Conservation (phyloP, 257 asterid species). For the Solanum dulcamara region DNA sequence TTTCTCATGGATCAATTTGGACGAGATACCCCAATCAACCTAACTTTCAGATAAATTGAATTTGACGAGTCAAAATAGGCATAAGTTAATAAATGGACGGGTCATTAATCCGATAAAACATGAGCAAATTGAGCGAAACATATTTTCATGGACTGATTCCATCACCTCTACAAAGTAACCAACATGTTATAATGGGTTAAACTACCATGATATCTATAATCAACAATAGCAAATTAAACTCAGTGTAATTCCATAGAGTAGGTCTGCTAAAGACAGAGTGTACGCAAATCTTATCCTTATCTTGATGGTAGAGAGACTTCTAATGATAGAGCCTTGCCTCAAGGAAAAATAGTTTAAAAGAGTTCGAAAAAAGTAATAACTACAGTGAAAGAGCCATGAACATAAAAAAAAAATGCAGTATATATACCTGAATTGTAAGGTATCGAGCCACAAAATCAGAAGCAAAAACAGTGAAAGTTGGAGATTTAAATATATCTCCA, state of each 20-base stretch:
- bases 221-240: not conserved
- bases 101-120: not conserved
- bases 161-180: not conserved
- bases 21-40: not conserved
- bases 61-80: not conserved
- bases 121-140: not conserved
- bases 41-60: not conserved
- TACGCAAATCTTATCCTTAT: not conserved
- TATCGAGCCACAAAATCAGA: conserved; percentile 28
- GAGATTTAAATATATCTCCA: conserved; percentile 29
- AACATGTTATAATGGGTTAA: not conserved
- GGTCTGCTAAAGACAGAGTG: not conserved
- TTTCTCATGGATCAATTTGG: not conserved
- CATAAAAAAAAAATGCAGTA: not conserved
- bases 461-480: conserved; percentile 31
- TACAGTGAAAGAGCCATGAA: not conserved
- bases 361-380: not conserved
- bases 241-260: not conserved
- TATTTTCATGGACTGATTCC: not conserved
- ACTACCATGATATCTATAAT: not conserved
- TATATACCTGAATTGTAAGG: conserved; percentile 31
- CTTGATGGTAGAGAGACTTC: too few relatives aligned
- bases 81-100: not conserved
- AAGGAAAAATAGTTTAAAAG: not conserved
- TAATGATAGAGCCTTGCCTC: not conserved